Conservation (phyloP, 805 yeast species). For the Candida yuanshanica region DNA sequence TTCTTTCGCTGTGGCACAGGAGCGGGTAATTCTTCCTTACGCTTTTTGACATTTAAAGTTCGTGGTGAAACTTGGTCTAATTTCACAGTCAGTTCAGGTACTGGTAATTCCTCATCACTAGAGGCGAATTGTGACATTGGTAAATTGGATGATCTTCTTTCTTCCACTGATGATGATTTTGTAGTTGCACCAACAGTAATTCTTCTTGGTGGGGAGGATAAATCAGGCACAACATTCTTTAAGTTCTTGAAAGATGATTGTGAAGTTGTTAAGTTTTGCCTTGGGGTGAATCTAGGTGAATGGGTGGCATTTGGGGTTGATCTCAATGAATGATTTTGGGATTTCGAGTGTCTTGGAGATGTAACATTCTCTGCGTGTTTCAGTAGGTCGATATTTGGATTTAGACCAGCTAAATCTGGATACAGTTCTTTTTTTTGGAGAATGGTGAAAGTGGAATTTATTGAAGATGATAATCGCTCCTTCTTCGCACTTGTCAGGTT, state of each 20-base stretch:
- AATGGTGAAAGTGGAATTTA: background rate
- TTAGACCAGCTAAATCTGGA: background rate
- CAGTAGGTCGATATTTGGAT: background rate
- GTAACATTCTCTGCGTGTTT: background rate
- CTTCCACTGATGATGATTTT: background rate
- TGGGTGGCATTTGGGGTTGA: background rate
- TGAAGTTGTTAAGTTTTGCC: background rate
- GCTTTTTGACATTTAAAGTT: background rate
- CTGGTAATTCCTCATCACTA: conserved; percentile 20
- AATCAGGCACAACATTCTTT: background rate
- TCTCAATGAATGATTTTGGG: background rate
- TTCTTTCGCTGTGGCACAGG: background rate
- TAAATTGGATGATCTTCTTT: background rate
- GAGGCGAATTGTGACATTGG: conserved; percentile 16
- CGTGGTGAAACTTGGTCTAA: conserved; percentile 3
- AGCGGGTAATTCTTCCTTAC: background rate
- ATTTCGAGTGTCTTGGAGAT: background rate
- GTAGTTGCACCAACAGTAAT: background rate
- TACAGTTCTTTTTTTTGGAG: conserved; percentile 6
- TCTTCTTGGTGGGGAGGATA: conserved; percentile 3
- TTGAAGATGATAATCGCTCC: background rate
- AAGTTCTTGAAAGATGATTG: background rate
- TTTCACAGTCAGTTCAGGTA: conserved; percentile 20
- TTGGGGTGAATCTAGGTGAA: background rate
- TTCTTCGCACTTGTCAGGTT: conserved; percentile 6